These are phyloP conservation scores for Fraxinus ornus DNA, from an alignment of 305 asterid genomes.

Conservation along the genomic window DNA sequence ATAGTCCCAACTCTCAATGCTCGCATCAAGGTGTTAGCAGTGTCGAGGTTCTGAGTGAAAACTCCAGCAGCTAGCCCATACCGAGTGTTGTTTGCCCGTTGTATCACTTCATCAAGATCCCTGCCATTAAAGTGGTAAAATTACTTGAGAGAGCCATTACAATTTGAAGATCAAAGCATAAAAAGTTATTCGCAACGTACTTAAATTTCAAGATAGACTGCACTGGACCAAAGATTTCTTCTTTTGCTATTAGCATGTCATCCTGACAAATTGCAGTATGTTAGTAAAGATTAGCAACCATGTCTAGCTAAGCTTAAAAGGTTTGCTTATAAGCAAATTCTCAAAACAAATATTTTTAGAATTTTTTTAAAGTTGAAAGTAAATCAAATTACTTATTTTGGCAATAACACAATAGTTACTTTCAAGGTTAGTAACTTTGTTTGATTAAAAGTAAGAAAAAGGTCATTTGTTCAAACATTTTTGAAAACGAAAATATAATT, in stretches of 20 bases:
- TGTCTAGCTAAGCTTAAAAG: background rate
- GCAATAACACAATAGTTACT: background rate
- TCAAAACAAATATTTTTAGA: background rate
- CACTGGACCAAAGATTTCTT: conserved; percentile 96
- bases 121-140: conserved; percentile 32
- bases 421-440: background rate
- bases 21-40: conserved; percentile 77
- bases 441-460: background rate
- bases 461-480: background rate
- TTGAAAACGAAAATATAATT: background rate
- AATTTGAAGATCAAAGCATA: background rate
- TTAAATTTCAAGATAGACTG: conserved; percentile 75
- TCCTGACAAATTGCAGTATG: conserved; percentile 42
- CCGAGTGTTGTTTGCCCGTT: conserved; percentile 56
- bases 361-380: background rate
- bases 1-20: conserved; percentile 82
- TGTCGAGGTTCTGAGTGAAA: conserved; percentile 71
- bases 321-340: background rate
- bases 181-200: conserved; percentile 31
- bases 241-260: conserved; percentile 76
- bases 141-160: background rate
- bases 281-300: background rate
- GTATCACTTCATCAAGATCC: conserved; percentile 68
- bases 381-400: background rate
- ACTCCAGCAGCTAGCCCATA: conserved; percentile 95